Evolutionary conservation across 345 rosid species (phyloP), one percentile per base, ranked within the genome.

Genomic region (Arabidopsis suecica): DNA sequence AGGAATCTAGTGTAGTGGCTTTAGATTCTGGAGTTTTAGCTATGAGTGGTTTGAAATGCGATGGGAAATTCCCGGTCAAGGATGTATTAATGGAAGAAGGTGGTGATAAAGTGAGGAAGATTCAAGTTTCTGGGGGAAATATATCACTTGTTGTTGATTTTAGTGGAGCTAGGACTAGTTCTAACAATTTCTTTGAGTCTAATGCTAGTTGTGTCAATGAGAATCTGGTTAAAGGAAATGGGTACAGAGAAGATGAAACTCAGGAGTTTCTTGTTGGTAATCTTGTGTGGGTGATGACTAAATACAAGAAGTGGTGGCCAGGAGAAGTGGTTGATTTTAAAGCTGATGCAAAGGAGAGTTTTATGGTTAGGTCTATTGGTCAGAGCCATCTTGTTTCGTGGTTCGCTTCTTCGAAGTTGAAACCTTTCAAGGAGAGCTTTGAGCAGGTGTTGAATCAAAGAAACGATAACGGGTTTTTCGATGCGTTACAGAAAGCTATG

Each of bases 271-370:
- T 60, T 45, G 85, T 80, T 14, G 96, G 96, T 30, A 93, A 91
- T 82, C 73, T 89, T 59, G 97, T 94, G 7, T 94, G 96, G 97
- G 82, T 83, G 58, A 88, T 82, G 80, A 83, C 82, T 23, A 88
- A 84, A 71, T 83, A 73, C 71, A 79, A 79, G 45, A 83, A 81
- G 49, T 94, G 98, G 97, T 91, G 98, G 97, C 96, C 96, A 1
- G 97, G 96, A 64, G 89, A 86, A 86, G 75, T 91, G 40, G 69
- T 75, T 36, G 83, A 82, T 86, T 56, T 71, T 60, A 57, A 69
- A 78, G 65, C 82, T 68, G 56, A 45, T 76, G 61, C 69, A 30
- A 61, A 79, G 5, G 41, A 63, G 82, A 84, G 79, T 76, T 68
- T 84, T 45, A 69, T 82, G 67, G 93, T 91, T 48, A 77, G 84